Conservation (phyloP, 2,329 filamentous ascomycete species). For the Calonectria honghensis region DNA sequence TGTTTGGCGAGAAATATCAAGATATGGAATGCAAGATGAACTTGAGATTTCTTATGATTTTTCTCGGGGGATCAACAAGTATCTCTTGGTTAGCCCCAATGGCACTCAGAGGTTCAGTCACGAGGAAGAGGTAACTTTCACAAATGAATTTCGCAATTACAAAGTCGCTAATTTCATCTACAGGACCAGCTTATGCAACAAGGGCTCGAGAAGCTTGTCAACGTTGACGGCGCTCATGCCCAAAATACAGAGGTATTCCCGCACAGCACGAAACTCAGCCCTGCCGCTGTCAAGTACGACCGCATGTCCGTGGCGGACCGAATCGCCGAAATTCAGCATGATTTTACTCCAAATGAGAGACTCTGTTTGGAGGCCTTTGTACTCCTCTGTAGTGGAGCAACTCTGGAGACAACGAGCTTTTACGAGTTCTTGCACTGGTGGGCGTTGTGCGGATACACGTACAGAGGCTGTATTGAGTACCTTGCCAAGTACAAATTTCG, state of each 20-base stretch:
- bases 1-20: slow-evolving; percentile 65
- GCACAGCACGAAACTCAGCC: slow-evolving; percentile 59
- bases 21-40: slow-evolving; percentile 66
- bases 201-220: slow-evolving; percentile 65
- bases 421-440: slow-evolving; percentile 70
- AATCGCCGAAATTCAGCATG: slow-evolving; percentile 61
- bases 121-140: slow-evolving; percentile 61
- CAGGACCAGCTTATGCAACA: slow-evolving; percentile 57
- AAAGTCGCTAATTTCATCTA: not conserved
- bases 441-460: slow-evolving; percentile 65
- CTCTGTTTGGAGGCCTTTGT: slow-evolving; percentile 63
- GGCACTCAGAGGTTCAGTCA: slow-evolving; percentile 61
- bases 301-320: slow-evolving; percentile 64
- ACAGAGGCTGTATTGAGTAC: slow-evolving; percentile 62
- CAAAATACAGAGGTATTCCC: slow-evolving; percentile 63
- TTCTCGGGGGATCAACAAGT: slow-evolving; percentile 64
- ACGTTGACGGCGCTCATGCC: slow-evolving; percentile 65
- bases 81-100: slow-evolving; percentile 59
- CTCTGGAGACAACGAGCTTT: slow-evolving; percentile 65
- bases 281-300: slow-evolving; percentile 61
- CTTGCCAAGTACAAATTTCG: slow-evolving; percentile 65
- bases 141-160: not conserved
- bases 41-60: slow-evolving; percentile 64
- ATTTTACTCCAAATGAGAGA: slow-evolving; percentile 64
- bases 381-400: slow-evolving; percentile 65